Evolutionary conservation across 2,329 filamentous ascomycete genomes (phyloP).

Genomic region (Harringtonia aguacate): DNA sequence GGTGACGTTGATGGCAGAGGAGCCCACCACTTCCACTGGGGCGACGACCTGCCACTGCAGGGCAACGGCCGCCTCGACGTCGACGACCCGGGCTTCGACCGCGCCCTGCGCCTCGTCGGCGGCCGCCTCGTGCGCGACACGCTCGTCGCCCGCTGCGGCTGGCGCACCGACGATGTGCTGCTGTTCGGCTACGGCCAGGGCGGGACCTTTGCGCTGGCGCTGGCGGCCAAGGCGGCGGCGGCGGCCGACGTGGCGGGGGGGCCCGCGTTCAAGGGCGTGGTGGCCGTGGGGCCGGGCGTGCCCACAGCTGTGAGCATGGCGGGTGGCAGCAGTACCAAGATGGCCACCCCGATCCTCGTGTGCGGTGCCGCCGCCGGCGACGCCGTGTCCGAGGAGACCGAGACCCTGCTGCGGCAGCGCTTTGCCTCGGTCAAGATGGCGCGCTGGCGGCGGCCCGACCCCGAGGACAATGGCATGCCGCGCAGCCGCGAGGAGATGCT

Average conservation of each 20-base stretch:
- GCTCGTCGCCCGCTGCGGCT: constrained; percentile 46
- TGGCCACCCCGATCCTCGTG: constrained; percentile 52
- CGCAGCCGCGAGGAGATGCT: constrained; percentile 72
- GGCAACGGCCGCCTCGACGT: constrained; percentile 40
- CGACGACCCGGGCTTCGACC: constrained; percentile 49
- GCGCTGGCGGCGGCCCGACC: constrained; percentile 47
- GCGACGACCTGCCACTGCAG: constrained; percentile 51
- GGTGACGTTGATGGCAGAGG: constrained; percentile 11
- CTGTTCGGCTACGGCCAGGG: constrained; percentile 60
- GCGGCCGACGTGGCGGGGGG: neutral
- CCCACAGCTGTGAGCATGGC: constrained; percentile 37
- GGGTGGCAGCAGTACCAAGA: constrained; percentile 34
- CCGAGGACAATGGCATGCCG: constrained; percentile 69
- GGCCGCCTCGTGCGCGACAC: constrained; percentile 38
- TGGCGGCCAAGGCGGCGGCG: constrained; percentile 28
- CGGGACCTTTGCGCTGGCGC: constrained; percentile 48
- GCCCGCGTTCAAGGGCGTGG: constrained; percentile 31
- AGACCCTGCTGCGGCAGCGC: constrained; percentile 51
- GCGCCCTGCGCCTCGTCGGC: constrained; percentile 34
- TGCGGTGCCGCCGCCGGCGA: constrained; percentile 42
- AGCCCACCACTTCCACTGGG: constrained; percentile 47
- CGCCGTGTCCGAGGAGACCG: constrained; percentile 44
- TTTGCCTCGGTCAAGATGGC: constrained; percentile 59
- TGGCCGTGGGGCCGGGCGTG: constrained; percentile 41
- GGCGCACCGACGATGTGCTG: constrained; percentile 47